Base-by-base conservation (phyloP, 192 early-diverging fungal species). In the Coemansia sp. region DNA sequence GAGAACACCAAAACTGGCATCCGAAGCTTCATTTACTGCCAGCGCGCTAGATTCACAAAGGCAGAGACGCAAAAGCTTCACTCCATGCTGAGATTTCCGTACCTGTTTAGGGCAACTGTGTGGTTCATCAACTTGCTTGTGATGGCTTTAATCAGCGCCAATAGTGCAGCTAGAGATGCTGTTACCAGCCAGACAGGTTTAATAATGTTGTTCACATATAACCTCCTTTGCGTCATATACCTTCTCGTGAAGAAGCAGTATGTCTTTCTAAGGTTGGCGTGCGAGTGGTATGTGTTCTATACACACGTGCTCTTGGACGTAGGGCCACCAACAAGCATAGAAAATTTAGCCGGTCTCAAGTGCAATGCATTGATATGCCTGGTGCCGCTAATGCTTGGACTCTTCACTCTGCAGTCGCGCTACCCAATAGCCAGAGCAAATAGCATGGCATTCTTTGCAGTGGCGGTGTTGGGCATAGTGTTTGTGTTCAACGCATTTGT, bases 41-140 rank as follows among this genome's bases (percentile, higher is more conserved):
- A 33, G 26, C 14, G 52, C 14, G 52, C 52, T 16, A 55, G 13
- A 14, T 55, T 55, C 13, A 55, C 52, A 3, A 55, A 55, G n/a
- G 52, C 28, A 55, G 52, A 55, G 26, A 21, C 16, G 5, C 52
- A 16, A 31, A 55, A 55, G 52, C 52, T 55, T 55, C 52, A 55
- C 28, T 33, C 3, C 3, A 13, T 31, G 16, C 16, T 55, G 52
- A 16, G 13, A 55, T n/a, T 10, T 33, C 52, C 14, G 6, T 55
- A 55, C 16, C 6, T 55, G 28, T 13, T 0, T 6, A 12, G 52
- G 13, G 52, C 52, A 16, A 26, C 13, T 55, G 6, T 28, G 26
- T 33, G 14, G 14, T 16, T 55, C 7, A 31, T 55, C 9, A 55
- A 31, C 28, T 16, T 31, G 26, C 0, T 55, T 6, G 0, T 28